Conservation (phyloP, 2,329 filamentous ascomycete genomes). For the Exophiala sp. region DNA sequence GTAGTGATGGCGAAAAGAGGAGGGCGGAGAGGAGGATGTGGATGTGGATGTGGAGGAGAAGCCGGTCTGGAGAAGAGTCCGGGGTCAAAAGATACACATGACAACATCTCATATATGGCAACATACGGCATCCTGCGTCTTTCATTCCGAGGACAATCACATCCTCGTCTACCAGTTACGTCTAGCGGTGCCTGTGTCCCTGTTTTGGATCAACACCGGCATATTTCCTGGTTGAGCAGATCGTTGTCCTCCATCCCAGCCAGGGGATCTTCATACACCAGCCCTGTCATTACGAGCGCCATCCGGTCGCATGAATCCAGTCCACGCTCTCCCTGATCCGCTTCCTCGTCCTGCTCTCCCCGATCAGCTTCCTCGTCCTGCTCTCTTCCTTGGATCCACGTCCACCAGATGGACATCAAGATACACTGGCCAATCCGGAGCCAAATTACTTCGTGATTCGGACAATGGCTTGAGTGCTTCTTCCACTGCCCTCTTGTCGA, state of each 20-base stretch:
- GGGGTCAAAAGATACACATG: no score
- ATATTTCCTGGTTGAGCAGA: slow-evolving; percentile 17
- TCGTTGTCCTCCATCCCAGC: no score
- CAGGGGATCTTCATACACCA: no score
- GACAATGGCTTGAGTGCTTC: slow-evolving; percentile 29
- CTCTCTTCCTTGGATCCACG: slow-evolving; percentile 25
- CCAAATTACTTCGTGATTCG: slow-evolving; percentile 33
- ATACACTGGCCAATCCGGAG: slow-evolving; percentile 41
- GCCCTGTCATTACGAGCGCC: no score
- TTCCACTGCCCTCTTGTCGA: slow-evolving; percentile 40
- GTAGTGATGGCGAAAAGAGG: not conserved
- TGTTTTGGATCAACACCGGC: slow-evolving; percentile 9
- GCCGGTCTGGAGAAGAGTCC: not conserved
- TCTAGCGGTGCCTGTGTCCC: not conserved
- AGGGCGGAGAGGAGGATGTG: no score
- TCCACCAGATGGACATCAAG: slow-evolving; percentile 42
- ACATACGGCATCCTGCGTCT: no score
- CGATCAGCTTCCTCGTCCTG: not conserved
- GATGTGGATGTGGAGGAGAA: no score
- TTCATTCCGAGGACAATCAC: no score
- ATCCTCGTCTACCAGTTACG: no score
- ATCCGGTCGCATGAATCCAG: no score
- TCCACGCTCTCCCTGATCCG: not conserved
- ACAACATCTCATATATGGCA: not conserved
- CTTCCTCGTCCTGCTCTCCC: not conserved